phyloP scores from a whole-genome alignment of 306 rosid genomes.

The Senna siamea region DNA sequence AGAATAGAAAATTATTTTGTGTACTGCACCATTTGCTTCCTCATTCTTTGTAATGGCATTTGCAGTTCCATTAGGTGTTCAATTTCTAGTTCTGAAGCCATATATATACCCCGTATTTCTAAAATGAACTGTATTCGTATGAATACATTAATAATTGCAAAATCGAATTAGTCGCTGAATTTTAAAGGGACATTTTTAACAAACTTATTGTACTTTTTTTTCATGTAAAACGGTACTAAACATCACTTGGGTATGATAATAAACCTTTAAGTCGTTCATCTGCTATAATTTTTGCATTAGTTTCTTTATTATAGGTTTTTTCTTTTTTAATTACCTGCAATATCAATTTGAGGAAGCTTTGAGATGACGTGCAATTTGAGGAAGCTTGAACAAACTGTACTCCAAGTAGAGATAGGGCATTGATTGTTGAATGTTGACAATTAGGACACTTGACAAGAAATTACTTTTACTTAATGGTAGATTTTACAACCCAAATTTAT shows the following conservation, averaged over 20 bases:
- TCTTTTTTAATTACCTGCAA: too few species aligned
- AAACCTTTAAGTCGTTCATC: background rate
- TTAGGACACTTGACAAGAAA: too few species aligned
- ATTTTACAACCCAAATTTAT: too few species aligned
- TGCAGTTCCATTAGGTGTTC: background rate
- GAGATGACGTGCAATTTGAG: too few species aligned
- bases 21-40: background rate
- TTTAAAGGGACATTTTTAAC: too few species aligned
- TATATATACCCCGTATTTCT: background rate
- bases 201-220: background rate
- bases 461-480: too few species aligned
- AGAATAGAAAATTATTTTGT: background rate
- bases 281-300: background rate
- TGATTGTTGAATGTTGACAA: too few species aligned
- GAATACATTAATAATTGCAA: background rate
- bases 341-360: too few species aligned
- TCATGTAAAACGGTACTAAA: background rate
- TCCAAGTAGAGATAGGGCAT: too few species aligned
- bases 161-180: background rate
- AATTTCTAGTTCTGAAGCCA: background rate
- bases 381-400: too few species aligned
- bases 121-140: background rate
- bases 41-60: background rate
- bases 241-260: background rate
- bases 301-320: too few species aligned